These are phyloP conservation scores for Eucalyptus polyanthemos DNA, from an alignment of 345 rosid genomes.

Conservation along the genomic window DNA sequence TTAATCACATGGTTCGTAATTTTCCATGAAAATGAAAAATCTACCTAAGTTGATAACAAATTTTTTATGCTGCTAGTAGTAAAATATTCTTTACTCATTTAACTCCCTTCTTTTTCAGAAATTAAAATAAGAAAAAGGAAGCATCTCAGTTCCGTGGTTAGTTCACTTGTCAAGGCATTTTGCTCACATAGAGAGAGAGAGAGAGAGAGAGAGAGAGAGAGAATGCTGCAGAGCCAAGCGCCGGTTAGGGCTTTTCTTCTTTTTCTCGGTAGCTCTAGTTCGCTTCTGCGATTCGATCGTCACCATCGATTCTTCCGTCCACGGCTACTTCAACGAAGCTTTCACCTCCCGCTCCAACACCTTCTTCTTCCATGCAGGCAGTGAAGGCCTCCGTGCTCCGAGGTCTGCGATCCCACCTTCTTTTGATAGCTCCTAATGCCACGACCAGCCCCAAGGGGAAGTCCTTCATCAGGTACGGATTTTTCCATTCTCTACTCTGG, in stretches of 20 bases:
- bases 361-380: conserved; percentile 79
- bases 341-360: conserved; percentile 45
- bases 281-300: background rate
- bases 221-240: background rate
- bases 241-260: background rate
- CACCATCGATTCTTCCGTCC: conserved; percentile 42
- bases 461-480: conserved; percentile 55
- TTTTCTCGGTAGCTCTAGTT: background rate
- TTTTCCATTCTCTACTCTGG: background rate
- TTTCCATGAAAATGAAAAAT: no score
- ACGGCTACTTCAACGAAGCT: conserved; percentile 47
- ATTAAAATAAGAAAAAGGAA: no score
- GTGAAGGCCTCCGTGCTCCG: conserved; percentile 85
- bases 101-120: no score
- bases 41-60: no score
- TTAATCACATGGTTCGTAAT: no score
- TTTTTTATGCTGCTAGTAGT: no score
- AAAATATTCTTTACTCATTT: no score
- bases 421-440: background rate
- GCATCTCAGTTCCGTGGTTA: no score
- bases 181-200: no score
- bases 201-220: background rate
- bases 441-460: conserved; percentile 41
- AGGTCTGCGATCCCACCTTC: conserved; percentile 7
- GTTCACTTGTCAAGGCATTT: no score